A percentile compares a stretch with the other conserved stretches of the same genome.
Evolutionary conservation across 805 yeast species (phyloP).

Genomic region (Lipomyces starkeyi): DNA sequence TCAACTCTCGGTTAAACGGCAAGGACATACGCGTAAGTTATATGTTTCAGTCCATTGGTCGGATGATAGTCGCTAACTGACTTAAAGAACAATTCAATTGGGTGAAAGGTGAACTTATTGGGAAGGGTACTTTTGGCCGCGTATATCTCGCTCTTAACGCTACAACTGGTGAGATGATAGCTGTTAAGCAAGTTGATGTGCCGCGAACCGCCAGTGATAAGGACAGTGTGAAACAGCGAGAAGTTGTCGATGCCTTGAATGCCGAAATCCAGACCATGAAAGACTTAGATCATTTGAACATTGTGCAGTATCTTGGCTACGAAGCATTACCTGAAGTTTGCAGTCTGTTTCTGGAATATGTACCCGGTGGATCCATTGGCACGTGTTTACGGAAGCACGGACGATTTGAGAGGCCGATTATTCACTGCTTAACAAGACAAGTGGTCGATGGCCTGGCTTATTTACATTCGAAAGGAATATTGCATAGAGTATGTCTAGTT

Average conservation of each 20-base stretch:
- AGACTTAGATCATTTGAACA: conserved; percentile 90
- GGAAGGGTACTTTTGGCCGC: conserved; percentile 95
- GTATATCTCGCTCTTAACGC: conserved; percentile 91
- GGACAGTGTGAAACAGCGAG: conserved; percentile 49
- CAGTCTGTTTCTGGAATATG: conserved; percentile 90
- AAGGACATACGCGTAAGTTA: conserved; percentile 67
- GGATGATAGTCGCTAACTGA: conserved; percentile 45
- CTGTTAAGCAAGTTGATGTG: conserved; percentile 91
- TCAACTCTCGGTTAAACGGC: conserved; percentile 44
- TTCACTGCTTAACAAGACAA: conserved; percentile 75
- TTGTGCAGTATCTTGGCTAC: conserved; percentile 95
- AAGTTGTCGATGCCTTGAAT: conserved; percentile 78
- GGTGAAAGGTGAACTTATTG: conserved; percentile 97
- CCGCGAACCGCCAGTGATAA: conserved; percentile 51
- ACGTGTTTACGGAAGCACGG: conserved; percentile 83
- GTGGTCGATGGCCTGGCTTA: conserved; percentile 86
- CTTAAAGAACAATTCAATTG: conserved; percentile 84
- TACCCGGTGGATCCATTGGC: conserved; percentile 97
- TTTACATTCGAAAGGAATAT: conserved; percentile 81
- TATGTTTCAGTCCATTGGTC: background rate
- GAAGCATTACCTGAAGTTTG: conserved; percentile 76
- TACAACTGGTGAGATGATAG: conserved; percentile 98
- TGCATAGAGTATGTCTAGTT: conserved; percentile 62
- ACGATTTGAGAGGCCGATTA: conserved; percentile 76
- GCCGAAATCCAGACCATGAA: conserved; percentile 94